phyloP scores from a whole-genome alignment of 148 eudicot genomes.

The Fagopyrum homotropicum region DNA sequence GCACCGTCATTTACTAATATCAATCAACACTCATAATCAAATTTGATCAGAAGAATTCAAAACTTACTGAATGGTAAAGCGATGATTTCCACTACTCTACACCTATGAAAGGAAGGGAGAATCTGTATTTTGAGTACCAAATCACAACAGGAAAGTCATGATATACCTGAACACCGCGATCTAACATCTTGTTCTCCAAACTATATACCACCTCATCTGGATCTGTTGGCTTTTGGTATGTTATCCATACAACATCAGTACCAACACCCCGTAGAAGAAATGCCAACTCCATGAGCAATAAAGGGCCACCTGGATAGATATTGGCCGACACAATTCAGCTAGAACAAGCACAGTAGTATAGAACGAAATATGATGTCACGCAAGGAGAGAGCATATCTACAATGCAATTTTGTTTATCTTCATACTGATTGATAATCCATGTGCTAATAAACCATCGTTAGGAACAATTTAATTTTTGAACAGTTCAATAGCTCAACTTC shows the following conservation, averaged over 20 bases:
- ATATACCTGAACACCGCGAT: slow-evolving; percentile 65
- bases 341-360: neutral
- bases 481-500: too few relatives aligned
- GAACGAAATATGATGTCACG: neutral
- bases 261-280: slow-evolving; percentile 64
- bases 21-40: neutral
- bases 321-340: neutral
- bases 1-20: neutral
- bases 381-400: too few relatives aligned
- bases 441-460: too few relatives aligned
- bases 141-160: neutral
- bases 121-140: neutral
- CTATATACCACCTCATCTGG: slow-evolving; percentile 48
- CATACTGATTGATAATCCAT: too few relatives aligned
- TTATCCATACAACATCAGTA: slow-evolving; percentile 69
- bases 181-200: slow-evolving; percentile 64
- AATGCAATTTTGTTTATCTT: too few relatives aligned
- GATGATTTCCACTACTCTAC: neutral
- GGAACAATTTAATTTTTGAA: too few relatives aligned
- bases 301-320: slow-evolving; percentile 53
- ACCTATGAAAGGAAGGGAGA: neutral
- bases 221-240: slow-evolving; percentile 60
- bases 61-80: neutral
- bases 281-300: slow-evolving; percentile 71
- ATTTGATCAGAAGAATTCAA: neutral